Conservation (phyloP, 805 yeast genomes). For the Candida nonsorbophila region DNA sequence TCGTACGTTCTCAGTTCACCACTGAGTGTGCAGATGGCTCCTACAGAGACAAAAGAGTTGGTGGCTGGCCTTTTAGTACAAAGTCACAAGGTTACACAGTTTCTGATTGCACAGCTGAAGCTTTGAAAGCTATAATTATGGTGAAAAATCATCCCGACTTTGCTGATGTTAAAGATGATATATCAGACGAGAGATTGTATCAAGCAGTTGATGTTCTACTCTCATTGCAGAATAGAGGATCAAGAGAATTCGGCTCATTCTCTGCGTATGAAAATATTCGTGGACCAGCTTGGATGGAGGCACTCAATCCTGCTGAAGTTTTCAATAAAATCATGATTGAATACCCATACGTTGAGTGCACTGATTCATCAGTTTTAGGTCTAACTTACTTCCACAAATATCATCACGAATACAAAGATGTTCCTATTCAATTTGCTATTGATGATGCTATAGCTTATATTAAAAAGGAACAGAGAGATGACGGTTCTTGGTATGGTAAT, state of each 20-base stretch:
- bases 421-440: slow-evolving; percentile 66
- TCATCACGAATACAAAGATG: slow-evolving; percentile 56
- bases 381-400: slow-evolving; percentile 68
- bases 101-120: slow-evolving; percentile 95
- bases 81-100: slow-evolving; percentile 96
- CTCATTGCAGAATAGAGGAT: slow-evolving; percentile 70
- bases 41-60: slow-evolving; percentile 76
- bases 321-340: slow-evolving; percentile 98
- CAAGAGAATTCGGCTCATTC: slow-evolving; percentile 84
- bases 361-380: slow-evolving; percentile 92
- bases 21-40: slow-evolving; percentile 73
- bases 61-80: slow-evolving; percentile 96
- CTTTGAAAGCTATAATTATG: slow-evolving; percentile 90
- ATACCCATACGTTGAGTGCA: slow-evolving; percentile 96
- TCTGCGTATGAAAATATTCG: slow-evolving; percentile 86
- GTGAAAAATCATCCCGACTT: slow-evolving; percentile 63
- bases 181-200: slow-evolving; percentile 49
- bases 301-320: slow-evolving; percentile 92
- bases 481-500: slow-evolving; percentile 97
- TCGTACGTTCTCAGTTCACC: slow-evolving; percentile 80
- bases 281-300: slow-evolving; percentile 72
- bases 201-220: slow-evolving; percentile 75
- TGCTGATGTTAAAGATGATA: slow-evolving; percentile 43
- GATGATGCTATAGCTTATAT: slow-evolving; percentile 71
- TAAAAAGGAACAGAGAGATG: slow-evolving; percentile 56